These are phyloP conservation scores for Paraphoma sp. DNA, from an alignment of 2,329 filamentous ascomycete genomes.

Conservation along the genomic window DNA sequence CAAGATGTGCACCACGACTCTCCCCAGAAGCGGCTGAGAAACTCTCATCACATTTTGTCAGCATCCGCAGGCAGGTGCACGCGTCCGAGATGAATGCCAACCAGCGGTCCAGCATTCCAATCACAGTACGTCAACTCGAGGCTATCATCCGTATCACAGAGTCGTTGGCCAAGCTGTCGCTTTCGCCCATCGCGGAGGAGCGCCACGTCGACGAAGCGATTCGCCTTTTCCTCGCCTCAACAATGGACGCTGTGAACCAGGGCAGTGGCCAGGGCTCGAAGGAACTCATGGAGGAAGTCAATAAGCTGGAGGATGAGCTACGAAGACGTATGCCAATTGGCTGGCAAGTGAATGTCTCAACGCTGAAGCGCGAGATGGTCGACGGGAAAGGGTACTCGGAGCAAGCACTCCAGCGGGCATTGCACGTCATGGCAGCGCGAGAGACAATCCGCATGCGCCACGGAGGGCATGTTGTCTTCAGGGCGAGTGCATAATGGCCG, in stretches of 20 bases:
- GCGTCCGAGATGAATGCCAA: slow-evolving; percentile 89
- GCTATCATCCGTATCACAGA: slow-evolving; percentile 97
- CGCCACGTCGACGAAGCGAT: slow-evolving; percentile 97
- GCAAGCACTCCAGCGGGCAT: slow-evolving; percentile 79
- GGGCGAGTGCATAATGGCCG: slow-evolving; percentile 22
- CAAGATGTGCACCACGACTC: slow-evolving; percentile 89
- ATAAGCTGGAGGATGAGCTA: slow-evolving; percentile 86
- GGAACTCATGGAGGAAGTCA: slow-evolving; percentile 89
- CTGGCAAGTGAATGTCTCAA: slow-evolving; percentile 91
- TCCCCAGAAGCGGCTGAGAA: slow-evolving; percentile 93
- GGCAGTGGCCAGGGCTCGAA: slow-evolving; percentile 79
- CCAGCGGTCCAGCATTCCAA: slow-evolving; percentile 89
- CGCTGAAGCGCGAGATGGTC: slow-evolving; percentile 86
- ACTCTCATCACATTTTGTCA: slow-evolving; percentile 95
- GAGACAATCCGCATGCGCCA: slow-evolving; percentile 86
- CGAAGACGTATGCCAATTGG: slow-evolving; percentile 88
- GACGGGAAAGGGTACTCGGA: slow-evolving; percentile 91
- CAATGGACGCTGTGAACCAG: slow-evolving; percentile 96
- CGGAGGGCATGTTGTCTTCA: slow-evolving; percentile 52
- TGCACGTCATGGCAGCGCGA: slow-evolving; percentile 84
- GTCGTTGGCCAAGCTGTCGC: slow-evolving; percentile 87
- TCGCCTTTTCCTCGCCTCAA: slow-evolving; percentile 91
- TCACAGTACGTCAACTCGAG: slow-evolving; percentile 95
- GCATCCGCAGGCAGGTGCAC: slow-evolving; percentile 92
- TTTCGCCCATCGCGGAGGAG: slow-evolving; percentile 87